Evolutionary conservation across 1,284 basidiomycete species (phyloP).

Genomic region (Mycena sp.): DNA sequence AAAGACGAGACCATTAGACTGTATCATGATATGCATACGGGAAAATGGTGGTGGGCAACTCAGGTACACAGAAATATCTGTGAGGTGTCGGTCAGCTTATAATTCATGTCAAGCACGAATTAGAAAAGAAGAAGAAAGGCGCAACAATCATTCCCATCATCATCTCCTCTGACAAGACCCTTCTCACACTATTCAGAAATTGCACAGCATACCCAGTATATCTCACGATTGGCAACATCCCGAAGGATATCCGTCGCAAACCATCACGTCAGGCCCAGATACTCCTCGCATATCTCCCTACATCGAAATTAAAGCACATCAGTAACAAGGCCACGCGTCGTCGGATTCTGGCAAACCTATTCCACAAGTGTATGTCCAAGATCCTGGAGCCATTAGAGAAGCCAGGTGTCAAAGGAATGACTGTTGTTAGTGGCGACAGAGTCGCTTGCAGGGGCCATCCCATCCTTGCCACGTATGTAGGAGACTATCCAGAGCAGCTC

Average conservation of each 20-base stretch:
- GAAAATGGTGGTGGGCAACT: conserved; percentile 38
- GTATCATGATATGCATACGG: conserved; percentile 40
- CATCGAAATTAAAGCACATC: conserved; percentile 42
- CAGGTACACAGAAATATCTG: conserved; percentile 20
- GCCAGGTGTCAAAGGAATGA: conserved; percentile 1
- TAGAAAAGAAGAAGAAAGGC: conserved; percentile 36
- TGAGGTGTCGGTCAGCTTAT: not conserved
- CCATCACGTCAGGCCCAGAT: conserved; percentile 40
- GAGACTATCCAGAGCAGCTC: conserved; percentile 24
- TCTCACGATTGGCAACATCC: conserved; percentile 52
- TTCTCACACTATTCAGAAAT: conserved; percentile 46
- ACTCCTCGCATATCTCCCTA: conserved; percentile 52
- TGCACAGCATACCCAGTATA: conserved; percentile 49
- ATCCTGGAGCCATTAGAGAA: not conserved
- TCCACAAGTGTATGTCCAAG: conserved; percentile 7
- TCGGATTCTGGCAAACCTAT: conserved; percentile 40
- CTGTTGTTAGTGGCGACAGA: conserved; percentile 7
- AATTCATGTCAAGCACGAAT: not conserved
- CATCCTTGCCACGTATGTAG: too few species aligned
- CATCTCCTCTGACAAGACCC: conserved; percentile 51
- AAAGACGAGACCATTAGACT: conserved; percentile 17
- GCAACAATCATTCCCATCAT: conserved; percentile 48
- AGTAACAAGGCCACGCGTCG: conserved; percentile 38
- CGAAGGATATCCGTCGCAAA: too few species aligned
- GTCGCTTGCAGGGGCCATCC: conserved; percentile 5